Base-by-base conservation (phyloP, 805 yeast species). In the Lipomyces kockii region DNA sequence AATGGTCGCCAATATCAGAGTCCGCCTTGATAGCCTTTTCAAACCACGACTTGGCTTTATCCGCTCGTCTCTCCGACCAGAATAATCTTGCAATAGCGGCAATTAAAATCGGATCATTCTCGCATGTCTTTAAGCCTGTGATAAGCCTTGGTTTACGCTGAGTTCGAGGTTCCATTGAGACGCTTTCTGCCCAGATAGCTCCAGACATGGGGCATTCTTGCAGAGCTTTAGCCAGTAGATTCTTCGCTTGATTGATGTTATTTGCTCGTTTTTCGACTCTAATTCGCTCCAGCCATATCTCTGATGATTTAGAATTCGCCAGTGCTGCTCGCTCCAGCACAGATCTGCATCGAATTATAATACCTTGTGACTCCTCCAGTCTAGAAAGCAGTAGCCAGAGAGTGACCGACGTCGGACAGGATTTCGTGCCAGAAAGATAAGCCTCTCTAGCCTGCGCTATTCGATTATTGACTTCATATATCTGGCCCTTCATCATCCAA, bases 11-110 rank as follows among this genome's bases (percentile, higher is more conserved):
- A 74, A 81, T 84, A n/a, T 78, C 80, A 0, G 80, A 76, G 64
- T 87, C 86, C 1, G 82, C 80, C n/a, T 78, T 80, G 11, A 88
- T 75, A 0, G 95, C 90, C 62, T 89, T 81, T 59, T 88, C 89
- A 64, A 92, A 85, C 92, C 97, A 93, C 14, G 87, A 82, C 64
- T 81, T 80, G 0, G 96, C 91, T 70, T 87, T 88, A 1, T 83
- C 78, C 32, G 83, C 77, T 71, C 89, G 89, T 0, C 89, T 88
- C 32, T 86, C 89, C 1, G 79, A 73, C 88, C 89, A 88, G 69
- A 92, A 87, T 64, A 86, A 84, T 12, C 82, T 78, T 0, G 95
- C 97, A 39, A 92, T 87, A 0, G 85, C 82, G 12, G 85, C 71
- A 12, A 93, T 79, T 0, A 94, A 84, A 20, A 81, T 67, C 0